Percentiles rank a stretch among this genome's conserved stretches.
These are phyloP conservation scores for Cenococcum geophilum DNA, from an alignment of 495 filamentous ascomycete species.

Conservation along the genomic window DNA sequence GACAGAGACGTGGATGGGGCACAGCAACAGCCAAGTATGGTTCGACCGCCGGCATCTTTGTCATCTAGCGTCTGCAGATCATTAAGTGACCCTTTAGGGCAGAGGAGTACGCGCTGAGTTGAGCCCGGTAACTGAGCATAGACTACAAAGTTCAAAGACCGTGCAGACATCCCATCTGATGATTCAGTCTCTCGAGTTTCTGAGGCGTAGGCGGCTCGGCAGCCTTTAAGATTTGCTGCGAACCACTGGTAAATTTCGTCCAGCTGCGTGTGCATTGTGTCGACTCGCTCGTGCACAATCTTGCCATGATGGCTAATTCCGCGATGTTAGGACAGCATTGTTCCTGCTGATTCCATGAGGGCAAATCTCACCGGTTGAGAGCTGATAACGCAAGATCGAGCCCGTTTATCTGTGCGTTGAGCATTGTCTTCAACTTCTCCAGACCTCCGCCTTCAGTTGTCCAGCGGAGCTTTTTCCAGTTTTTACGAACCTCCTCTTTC, in stretches of 20 bases:
- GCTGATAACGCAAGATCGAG: conserved; percentile 5
- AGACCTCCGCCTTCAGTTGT: conserved; percentile 15
- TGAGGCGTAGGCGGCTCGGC: too few species aligned
- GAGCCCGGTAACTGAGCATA: too few species aligned
- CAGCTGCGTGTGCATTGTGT: conserved; percentile 9
- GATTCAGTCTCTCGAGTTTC: too few species aligned
- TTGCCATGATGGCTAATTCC: conserved; percentile 5
- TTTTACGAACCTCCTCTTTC: conserved; percentile 11
- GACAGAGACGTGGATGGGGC: too few species aligned
- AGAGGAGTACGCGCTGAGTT: too few species aligned
- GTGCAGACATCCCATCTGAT: too few species aligned
- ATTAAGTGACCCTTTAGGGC: too few species aligned
- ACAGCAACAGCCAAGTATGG: too few species aligned
- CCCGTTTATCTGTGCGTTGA: conserved; percentile 11
- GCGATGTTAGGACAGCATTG: background rate
- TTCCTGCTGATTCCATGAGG: background rate
- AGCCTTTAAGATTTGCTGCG: background rate
- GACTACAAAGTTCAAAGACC: too few species aligned
- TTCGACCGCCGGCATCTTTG: too few species aligned
- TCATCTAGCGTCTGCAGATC: too few species aligned
- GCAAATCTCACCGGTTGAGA: conserved; percentile 1
- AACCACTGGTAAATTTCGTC: conserved; percentile 18
- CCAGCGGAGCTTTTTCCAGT: conserved; percentile 15
- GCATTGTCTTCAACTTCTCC: conserved; percentile 9
- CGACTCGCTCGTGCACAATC: conserved; percentile 2